Evolutionary conservation across 306 rosid genomes (phyloP).

Genomic region (Trifolium fragiferum): DNA sequence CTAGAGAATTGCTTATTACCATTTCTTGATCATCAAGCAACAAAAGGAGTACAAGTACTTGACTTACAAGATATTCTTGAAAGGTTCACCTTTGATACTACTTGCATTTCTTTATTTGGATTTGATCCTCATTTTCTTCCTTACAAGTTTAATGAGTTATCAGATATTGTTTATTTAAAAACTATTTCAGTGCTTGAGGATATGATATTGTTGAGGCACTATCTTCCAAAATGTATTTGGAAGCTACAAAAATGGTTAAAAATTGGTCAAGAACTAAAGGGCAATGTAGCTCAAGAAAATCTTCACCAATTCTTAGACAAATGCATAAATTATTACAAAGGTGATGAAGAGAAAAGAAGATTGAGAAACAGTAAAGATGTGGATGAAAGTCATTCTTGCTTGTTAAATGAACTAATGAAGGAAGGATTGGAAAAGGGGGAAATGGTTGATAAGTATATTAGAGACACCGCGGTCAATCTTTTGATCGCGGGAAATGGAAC

Average conservation of each 20-base stretch:
- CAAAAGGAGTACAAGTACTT: background rate
- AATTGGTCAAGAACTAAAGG: slow-evolving; percentile 10
- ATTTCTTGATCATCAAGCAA: slow-evolving; percentile 36
- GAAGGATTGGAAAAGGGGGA: background rate
- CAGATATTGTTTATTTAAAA: slow-evolving; percentile 11
- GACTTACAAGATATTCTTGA: background rate
- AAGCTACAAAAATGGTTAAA: background rate
- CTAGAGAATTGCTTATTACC: slow-evolving; percentile 43
- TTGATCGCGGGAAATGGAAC: background rate
- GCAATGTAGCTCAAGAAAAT: background rate
- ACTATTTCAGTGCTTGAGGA: background rate
- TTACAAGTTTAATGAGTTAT: background rate
- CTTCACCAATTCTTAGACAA: slow-evolving; percentile 4
- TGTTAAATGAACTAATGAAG: background rate
- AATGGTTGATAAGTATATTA: no score
- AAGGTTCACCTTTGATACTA: background rate
- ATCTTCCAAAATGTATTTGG: background rate
- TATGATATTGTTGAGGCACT: background rate
- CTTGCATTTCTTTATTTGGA: background rate
- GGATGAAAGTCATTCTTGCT: background rate
- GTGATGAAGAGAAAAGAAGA: background rate
- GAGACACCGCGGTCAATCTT: background rate
- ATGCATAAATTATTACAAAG: background rate
- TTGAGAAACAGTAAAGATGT: no score
- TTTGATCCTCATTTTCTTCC: background rate